Evolutionary conservation across 1,284 basidiomycete species (phyloP).

Genomic region (Neonothopanus nambi): DNA sequence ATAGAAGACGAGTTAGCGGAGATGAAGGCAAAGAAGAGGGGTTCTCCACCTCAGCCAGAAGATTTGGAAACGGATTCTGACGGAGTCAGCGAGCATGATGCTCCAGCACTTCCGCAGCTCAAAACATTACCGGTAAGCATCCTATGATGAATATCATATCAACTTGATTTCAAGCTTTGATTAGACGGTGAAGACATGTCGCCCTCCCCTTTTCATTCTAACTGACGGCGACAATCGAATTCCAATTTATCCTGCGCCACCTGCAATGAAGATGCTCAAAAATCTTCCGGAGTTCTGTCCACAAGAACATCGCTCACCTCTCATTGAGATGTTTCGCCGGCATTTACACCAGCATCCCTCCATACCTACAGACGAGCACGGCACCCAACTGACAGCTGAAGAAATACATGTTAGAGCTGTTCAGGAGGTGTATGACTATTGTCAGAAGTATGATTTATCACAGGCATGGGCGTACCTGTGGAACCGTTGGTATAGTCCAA

Average conservation of each 20-base stretch:
- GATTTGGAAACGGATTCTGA: too few relatives aligned
- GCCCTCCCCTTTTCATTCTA: not conserved
- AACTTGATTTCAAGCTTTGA: not conserved
- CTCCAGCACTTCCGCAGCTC: too few relatives aligned
- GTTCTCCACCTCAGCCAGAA: too few relatives aligned
- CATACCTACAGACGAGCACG: not conserved
- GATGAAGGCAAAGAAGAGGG: too few relatives aligned
- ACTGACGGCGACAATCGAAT: not conserved
- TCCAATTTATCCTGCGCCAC: not conserved
- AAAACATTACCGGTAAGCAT: too few relatives aligned
- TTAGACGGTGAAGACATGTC: not conserved
- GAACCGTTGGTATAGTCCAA: constrained; percentile 23
- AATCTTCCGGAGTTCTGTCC: constrained; percentile 5
- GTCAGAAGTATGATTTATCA: constrained; percentile 15
- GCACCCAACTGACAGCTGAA: not conserved
- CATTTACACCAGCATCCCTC: constrained; percentile 8
- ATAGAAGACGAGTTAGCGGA: too few relatives aligned
- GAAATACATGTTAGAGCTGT: constrained; percentile 18
- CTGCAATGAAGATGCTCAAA: not conserved
- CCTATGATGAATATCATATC: not conserved
- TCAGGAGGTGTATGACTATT: constrained; percentile 21
- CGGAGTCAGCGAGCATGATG: too few relatives aligned
- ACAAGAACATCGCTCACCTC: not conserved
- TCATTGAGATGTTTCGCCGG: constrained; percentile 1
- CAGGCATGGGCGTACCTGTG: constrained; percentile 27